These are phyloP conservation scores for Pulveroboletus frians DNA, from an alignment of 768 basidiomycete genomes.

Conservation along the genomic window DNA sequence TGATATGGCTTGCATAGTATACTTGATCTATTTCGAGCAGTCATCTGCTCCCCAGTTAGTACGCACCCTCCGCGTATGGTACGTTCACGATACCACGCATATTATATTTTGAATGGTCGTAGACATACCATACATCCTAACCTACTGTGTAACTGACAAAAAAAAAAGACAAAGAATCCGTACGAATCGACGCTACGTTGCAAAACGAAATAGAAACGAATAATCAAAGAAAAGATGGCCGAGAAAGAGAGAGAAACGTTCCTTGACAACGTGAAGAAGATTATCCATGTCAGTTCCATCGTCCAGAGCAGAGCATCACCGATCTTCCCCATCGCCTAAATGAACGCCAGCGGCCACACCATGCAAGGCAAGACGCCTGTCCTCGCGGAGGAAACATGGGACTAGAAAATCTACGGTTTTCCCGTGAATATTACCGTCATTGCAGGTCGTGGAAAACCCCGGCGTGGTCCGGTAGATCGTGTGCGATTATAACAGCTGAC, in stretches of 20 bases:
- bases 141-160: conserved; percentile 7
- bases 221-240: conserved; percentile 19
- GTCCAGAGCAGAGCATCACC: conserved; percentile 11
- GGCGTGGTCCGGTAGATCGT: conserved; percentile 14
- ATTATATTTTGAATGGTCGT: conserved; percentile 2
- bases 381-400: conserved; percentile 14
- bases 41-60: not conserved
- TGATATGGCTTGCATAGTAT: not conserved
- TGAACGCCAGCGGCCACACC: conserved; percentile 3
- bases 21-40: not conserved
- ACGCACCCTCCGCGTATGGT: not conserved
- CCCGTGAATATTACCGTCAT: conserved; percentile 25
- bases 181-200: conserved; percentile 17
- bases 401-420: conserved; percentile 20
- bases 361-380: conserved; percentile 2
- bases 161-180: conserved; percentile 18
- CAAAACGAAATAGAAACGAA: conserved; percentile 31
- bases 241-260: conserved; percentile 5
- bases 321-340: conserved; percentile 1
- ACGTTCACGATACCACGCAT: conserved; percentile 2
- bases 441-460: conserved; percentile 20
- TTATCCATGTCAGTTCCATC: conserved; percentile 28
- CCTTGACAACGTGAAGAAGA: conserved; percentile 22
- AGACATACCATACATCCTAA: conserved; percentile 2
- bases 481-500: conserved; percentile 28